Evolutionary conservation across 768 basidiomycete species (phyloP).

Genomic region (Sistotremastrum suecicum): DNA sequence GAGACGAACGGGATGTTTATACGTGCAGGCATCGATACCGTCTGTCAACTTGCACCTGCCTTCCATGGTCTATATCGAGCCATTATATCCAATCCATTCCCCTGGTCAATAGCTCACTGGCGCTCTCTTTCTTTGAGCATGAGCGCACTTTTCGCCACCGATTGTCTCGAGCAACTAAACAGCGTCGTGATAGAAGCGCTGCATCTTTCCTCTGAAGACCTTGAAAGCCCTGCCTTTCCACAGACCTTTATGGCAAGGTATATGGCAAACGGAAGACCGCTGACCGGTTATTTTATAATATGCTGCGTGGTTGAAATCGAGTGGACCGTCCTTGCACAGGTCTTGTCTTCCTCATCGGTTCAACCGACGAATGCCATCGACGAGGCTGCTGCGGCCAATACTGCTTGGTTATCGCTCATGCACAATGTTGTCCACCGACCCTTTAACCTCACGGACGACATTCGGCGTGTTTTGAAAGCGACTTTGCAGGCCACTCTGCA

Average conservation of each 20-base stretch:
- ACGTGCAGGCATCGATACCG: slow-evolving; percentile 45
- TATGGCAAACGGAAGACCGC: slow-evolving; percentile 56
- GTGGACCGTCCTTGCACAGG: slow-evolving; percentile 76
- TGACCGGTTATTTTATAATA: slow-evolving; percentile 80
- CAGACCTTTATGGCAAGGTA: slow-evolving; percentile 66
- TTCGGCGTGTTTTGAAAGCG: slow-evolving; percentile 26
- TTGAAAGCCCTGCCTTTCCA: slow-evolving; percentile 41
- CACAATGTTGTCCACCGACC: slow-evolving; percentile 25
- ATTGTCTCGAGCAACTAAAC: slow-evolving; percentile 60
- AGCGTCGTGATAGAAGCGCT: slow-evolving; percentile 48
- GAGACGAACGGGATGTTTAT: background rate
- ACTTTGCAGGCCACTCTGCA: slow-evolving; percentile 53
- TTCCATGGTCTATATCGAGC: slow-evolving; percentile 83
- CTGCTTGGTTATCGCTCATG: slow-evolving; percentile 62
- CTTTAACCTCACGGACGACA: slow-evolving; percentile 21
- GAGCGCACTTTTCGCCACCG: slow-evolving; percentile 46
- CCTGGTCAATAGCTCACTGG: slow-evolving; percentile 64
- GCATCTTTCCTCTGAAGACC: slow-evolving; percentile 37
- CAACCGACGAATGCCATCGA: slow-evolving; percentile 12
- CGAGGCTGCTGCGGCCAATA: slow-evolving; percentile 79
- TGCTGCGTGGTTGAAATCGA: slow-evolving; percentile 79
- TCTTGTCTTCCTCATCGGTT: slow-evolving; percentile 18
- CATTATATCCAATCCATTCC: slow-evolving; percentile 61
- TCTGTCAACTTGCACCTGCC: slow-evolving; percentile 66
- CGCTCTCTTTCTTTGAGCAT: slow-evolving; percentile 35